Evolutionary conservation across 179 eudicot genomes (phyloP), one percentile per base, ranked within the genome.

Genomic region (Amaranthus tricolor): DNA sequence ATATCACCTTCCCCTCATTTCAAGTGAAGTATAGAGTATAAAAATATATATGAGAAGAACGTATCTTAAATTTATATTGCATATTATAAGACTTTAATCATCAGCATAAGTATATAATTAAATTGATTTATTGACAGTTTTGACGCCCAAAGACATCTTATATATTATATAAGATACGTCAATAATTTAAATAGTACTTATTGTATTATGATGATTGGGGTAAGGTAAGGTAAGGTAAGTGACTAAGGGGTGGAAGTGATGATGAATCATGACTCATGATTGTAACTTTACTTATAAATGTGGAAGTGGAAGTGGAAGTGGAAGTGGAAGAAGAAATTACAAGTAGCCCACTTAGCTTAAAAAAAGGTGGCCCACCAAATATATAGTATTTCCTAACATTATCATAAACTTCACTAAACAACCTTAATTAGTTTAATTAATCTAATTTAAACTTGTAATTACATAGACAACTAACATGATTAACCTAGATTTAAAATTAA

Each of bases 261-360:
- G 49, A 81, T 77, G 73, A 81, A 19, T 60, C 71, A 80, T 66
- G 55, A 69, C 58, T 74, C 71, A 76, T 77, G 62, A 72, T 77
- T 73, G 63, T 69, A 51, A 71, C 65, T 53, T 81, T 77, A 72
- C 43, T 73, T 76, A 71, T 70, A 66, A 73, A 62, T 69, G 53
- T 59, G 66, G 50, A 77, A 77, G 40, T 31, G 40, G 40, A 31
- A 31, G 53, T 59, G 66, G 50, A 77, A 77, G 40, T 31, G 40
- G 40, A 31, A 31, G 84, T 81, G 84, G 80, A 49, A 73, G 45
- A 66, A 73, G 52, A 71, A 81, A 73, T 74, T 14, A 58, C 43
- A 78, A 81, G 71, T 81, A 62, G 62, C 49, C 77, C 77, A 80
- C 80, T 72, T 44, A 61, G 66, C 66, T 54, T 60, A 53, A 50